A percentile compares a stretch with the other conserved stretches of the same genome.
These are phyloP conservation scores for Tilletiopsis washingtonensis DNA, from an alignment of 1,284 basidiomycete genomes.

Conservation along the genomic window DNA sequence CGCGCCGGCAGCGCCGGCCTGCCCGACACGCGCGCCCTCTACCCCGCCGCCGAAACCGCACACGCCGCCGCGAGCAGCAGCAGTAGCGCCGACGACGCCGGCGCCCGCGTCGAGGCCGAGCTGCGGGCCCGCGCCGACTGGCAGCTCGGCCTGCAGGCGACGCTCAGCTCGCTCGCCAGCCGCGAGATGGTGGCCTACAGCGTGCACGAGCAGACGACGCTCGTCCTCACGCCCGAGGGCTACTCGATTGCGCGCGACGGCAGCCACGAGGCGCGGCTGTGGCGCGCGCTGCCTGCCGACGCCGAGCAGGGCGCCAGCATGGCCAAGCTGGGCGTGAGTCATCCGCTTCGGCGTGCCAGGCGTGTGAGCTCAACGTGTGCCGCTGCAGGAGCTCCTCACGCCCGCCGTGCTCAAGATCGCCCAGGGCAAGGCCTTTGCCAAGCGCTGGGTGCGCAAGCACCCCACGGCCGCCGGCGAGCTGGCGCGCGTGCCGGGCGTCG, in stretches of 20 bases:
- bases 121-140: slow-evolving; percentile 39
- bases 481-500: slow-evolving; percentile 52
- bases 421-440: slow-evolving; percentile 92
- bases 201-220: slow-evolving; percentile 29
- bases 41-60: not conserved
- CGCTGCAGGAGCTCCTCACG: slow-evolving; percentile 17
- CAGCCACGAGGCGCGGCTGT: slow-evolving; percentile 40
- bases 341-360: not conserved
- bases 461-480: slow-evolving; percentile 48
- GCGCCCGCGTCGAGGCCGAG: not conserved
- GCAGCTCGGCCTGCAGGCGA: slow-evolving; percentile 40
- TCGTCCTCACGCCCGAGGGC: slow-evolving; percentile 17
- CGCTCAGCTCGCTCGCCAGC: slow-evolving; percentile 37
- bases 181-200: slow-evolving; percentile 36
- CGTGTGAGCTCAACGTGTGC: not conserved
- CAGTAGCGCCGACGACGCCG: too few species aligned
- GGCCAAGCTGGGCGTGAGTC: slow-evolving; percentile 24
- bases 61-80: not conserved
- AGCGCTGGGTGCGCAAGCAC: slow-evolving; percentile 90
- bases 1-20: not conserved
- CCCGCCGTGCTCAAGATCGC: slow-evolving; percentile 53
- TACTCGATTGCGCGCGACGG: slow-evolving; percentile 17
- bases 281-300: slow-evolving; percentile 31
- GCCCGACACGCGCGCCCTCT: slow-evolving; percentile 1
- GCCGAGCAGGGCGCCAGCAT: slow-evolving; percentile 28